A percentile compares a stretch with the other conserved stretches of the same genome.
These are phyloP conservation scores for Sclerotinia subarctica DNA, from an alignment of 2,329 filamentous ascomycete genomes.

Conservation along the genomic window DNA sequence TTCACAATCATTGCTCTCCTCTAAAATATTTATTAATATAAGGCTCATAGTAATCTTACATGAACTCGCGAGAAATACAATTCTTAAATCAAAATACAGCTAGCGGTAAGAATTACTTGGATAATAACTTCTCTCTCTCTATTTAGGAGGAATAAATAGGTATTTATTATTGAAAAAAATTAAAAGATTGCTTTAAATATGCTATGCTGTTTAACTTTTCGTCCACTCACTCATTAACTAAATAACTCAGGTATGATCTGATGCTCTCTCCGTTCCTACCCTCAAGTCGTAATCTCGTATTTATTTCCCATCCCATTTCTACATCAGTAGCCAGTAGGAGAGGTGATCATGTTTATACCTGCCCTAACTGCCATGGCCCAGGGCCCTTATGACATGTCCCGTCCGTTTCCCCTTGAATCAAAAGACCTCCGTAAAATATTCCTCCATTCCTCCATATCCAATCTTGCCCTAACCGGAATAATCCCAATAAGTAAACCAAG, in stretches of 20 bases:
- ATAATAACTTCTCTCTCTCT: background rate
- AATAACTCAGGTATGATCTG: background rate
- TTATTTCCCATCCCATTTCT: background rate
- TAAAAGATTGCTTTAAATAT: background rate
- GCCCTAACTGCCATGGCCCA: background rate
- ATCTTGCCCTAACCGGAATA: background rate
- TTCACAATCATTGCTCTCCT: background rate
- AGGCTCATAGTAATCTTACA: background rate
- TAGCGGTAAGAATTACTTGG: background rate
- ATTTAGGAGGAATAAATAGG: background rate
- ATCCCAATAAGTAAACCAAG: too few species aligned
- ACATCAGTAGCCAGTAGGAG: background rate
- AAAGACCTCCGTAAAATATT: background rate
- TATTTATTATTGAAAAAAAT: background rate
- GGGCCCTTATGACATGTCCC: background rate
- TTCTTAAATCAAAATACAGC: background rate
- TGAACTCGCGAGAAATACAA: background rate
- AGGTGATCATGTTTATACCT: too few species aligned
- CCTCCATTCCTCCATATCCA: background rate
- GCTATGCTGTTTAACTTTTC: background rate
- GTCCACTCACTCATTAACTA: background rate
- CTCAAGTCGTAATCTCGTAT: background rate
- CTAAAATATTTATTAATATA: too few species aligned
- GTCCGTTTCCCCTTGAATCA: background rate
- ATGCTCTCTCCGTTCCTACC: background rate